Conservation (phyloP, 176 grass and related monocot species). For the Otatea glauca region DNA sequence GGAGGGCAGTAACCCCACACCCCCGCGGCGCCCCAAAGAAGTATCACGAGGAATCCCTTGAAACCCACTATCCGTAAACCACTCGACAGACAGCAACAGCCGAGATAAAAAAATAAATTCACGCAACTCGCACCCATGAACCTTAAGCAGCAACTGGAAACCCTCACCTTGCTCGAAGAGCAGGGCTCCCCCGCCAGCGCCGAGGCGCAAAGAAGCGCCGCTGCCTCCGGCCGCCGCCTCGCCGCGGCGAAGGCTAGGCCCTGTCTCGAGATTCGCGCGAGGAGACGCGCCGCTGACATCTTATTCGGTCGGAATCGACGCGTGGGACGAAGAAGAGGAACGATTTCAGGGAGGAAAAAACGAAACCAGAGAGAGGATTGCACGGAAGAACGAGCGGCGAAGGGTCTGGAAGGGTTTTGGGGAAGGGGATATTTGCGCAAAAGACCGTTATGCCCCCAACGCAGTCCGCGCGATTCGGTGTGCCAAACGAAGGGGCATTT, state of each 20-base stretch:
- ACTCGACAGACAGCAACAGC: neutral
- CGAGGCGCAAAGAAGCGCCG: conserved; percentile 6
- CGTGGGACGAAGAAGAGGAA: neutral
- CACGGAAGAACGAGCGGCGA: neutral
- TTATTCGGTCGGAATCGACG: conserved; percentile 25
- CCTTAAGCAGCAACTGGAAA: neutral
- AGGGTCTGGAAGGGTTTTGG: conserved; percentile 42
- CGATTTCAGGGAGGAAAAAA: neutral
- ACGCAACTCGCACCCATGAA: too few species aligned
- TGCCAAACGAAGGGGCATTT: too few species aligned
- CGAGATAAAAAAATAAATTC: neutral
- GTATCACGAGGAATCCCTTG: too few species aligned
- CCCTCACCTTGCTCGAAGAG: conserved; percentile 33
- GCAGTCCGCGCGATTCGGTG: too few species aligned
- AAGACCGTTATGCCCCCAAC: neutral
- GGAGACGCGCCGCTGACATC: conserved; percentile 31
- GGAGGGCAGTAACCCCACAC: too few species aligned
- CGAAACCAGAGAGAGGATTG: neutral
- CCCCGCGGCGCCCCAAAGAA: too few species aligned
- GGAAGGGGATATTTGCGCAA: neutral
- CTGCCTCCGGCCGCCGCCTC: neutral
- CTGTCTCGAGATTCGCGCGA: conserved; percentile 29
- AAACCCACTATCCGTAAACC: neutral
- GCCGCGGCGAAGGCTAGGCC: neutral
- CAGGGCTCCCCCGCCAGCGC: neutral